Percentiles rank a stretch among this genome's conserved stretches.
Conservation (phyloP, 192 early-diverging fungal genomes). For the Podochytrium sp. region DNA sequence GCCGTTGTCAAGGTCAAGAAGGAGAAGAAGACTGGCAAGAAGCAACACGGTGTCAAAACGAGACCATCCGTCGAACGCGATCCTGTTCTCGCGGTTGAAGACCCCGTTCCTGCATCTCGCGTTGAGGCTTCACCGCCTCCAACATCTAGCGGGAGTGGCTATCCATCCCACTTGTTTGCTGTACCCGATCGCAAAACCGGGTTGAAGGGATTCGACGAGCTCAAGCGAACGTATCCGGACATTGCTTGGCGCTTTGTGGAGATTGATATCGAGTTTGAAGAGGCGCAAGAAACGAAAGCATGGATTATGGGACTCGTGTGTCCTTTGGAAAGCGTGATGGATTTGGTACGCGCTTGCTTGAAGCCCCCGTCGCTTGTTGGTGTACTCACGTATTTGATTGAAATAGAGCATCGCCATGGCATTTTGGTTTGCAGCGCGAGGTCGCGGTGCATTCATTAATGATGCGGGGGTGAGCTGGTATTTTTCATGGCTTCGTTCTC, state of each 20-base stretch:
- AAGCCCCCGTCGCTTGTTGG: not conserved
- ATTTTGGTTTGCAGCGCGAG: slow-evolving; percentile 94
- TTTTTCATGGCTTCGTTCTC: not conserved
- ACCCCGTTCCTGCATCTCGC: not conserved
- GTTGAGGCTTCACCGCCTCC: not conserved
- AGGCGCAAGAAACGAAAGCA: slow-evolving; percentile 55
- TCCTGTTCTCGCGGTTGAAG: not conserved
- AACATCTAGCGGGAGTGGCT: not conserved
- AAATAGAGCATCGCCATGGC: slow-evolving; percentile 92
- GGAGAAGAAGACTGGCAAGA: slow-evolving; percentile 33
- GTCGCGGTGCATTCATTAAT: slow-evolving; percentile 51
- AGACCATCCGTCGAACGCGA: not conserved
- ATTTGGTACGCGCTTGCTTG: slow-evolving; percentile 62
- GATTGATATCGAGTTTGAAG: slow-evolving; percentile 80
- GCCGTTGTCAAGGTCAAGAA: not conserved
- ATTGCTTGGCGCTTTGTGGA: slow-evolving; percentile 89
- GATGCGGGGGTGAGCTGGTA: slow-evolving; percentile 28
- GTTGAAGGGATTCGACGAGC: slow-evolving; percentile 52
- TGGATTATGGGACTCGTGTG: slow-evolving; percentile 75
- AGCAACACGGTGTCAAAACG: not conserved
- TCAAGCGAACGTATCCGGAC: slow-evolving; percentile 63
- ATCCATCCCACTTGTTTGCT: slow-evolving; percentile 48
- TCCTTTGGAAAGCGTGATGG: slow-evolving; percentile 92
- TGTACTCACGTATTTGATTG: not conserved
- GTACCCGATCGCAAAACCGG: slow-evolving; percentile 90